Conservation (phyloP, 2,329 filamentous ascomycete species). For the Cadophora luteo-olivacea region DNA sequence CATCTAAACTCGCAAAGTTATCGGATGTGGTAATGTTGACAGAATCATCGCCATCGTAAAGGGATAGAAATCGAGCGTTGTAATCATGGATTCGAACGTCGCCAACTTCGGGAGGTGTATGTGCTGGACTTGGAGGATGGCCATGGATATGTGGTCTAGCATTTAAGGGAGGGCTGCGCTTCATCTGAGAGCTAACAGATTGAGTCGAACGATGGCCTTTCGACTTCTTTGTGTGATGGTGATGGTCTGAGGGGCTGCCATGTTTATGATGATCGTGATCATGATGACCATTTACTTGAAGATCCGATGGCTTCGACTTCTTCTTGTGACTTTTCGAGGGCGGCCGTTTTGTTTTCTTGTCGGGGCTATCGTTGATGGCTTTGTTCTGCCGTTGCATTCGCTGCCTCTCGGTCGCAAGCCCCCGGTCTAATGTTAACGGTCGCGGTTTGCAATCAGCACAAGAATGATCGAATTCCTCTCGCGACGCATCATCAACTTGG, state of each 20-base stretch:
- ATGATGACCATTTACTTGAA: conserved; percentile 71
- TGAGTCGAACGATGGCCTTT: conserved; percentile 84
- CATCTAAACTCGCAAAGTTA: conserved; percentile 75
- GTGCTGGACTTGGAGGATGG: conserved; percentile 77
- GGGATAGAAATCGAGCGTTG: conserved; percentile 59
- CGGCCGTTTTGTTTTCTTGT: conserved; percentile 77
- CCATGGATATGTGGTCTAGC: conserved; percentile 59
- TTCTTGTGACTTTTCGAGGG: conserved; percentile 87
- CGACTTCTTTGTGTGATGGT: conserved; percentile 74
- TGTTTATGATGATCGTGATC: conserved; percentile 58
- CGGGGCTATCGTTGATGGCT: conserved; percentile 53
- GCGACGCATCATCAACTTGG: conserved; percentile 74
- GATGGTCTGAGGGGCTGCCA: conserved; percentile 52
- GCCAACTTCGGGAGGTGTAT: conserved; percentile 71
- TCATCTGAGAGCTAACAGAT: conserved; percentile 74
- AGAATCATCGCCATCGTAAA: conserved; percentile 12
- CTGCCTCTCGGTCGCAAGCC: conserved; percentile 78
- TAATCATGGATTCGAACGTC: conserved; percentile 72
- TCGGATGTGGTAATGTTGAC: conserved; percentile 69
- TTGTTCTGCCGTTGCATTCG: conserved; percentile 63
- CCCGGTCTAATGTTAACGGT: conserved; percentile 72
- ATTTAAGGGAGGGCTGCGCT: conserved; percentile 70
- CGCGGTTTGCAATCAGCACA: conserved; percentile 90
- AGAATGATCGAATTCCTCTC: conserved; percentile 78
- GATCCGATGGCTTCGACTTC: conserved; percentile 75